phyloP scores from a whole-genome alignment of 2,329 filamentous ascomycete species.

The Fusarium nematophilum region DNA sequence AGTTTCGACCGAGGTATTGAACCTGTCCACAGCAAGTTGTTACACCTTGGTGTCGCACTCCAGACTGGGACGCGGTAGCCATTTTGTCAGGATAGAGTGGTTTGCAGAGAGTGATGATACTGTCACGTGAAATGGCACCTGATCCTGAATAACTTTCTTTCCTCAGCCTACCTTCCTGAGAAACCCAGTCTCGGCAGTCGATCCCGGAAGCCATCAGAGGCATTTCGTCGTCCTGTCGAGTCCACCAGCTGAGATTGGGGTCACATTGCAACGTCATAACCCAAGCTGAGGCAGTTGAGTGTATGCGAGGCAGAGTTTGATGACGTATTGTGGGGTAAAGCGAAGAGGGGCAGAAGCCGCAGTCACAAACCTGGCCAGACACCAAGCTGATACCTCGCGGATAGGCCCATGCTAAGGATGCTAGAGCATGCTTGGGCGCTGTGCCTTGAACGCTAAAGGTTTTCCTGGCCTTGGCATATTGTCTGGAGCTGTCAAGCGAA shows the following conservation, averaged over 20 bases:
- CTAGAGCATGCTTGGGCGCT: not conserved
- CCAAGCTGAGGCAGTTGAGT: constrained; percentile 8
- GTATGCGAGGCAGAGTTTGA: constrained; percentile 12
- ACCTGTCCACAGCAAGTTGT: no score
- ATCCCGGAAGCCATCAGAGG: no score
- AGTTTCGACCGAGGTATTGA: no score
- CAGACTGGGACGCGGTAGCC: no score
- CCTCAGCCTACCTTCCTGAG: no score
- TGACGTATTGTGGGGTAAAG: constrained; percentile 41
- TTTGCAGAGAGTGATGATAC: no score
- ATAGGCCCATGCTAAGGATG: not conserved
- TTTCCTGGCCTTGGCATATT: not conserved
- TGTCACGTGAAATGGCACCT: no score
- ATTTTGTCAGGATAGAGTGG: no score
- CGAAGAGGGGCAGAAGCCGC: constrained; percentile 19
- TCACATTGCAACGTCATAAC: constrained; percentile 13
- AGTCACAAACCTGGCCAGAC: constrained; percentile 3
- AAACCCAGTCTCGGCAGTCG: no score
- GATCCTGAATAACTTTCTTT: no score
- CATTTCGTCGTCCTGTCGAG: not conserved
- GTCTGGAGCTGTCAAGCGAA: constrained; percentile 1
- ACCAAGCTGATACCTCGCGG: not conserved
- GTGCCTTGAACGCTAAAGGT: not conserved
- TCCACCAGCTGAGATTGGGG: not conserved
- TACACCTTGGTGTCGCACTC: no score